Conservation (phyloP, 1,139 yeast genomes). For the Hemisphaericaspora lyxosophila region DNA sequence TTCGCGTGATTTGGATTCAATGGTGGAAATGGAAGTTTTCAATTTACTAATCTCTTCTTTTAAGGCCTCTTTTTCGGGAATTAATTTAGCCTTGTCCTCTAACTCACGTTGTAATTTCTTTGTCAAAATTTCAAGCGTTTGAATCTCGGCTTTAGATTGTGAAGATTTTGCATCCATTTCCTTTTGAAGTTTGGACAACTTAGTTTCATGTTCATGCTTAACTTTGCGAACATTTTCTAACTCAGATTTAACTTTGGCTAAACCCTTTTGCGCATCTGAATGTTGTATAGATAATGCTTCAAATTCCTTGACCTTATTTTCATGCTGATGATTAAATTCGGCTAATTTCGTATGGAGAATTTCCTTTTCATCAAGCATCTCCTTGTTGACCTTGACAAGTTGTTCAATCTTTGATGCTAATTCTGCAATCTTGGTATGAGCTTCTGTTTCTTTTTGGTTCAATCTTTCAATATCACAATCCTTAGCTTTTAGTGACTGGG, state of each 20-base stretch:
- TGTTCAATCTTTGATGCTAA: constrained; percentile 16
- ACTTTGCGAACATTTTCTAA: constrained; percentile 8
- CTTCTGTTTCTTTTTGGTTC: constrained; percentile 23
- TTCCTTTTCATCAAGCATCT: constrained; percentile 18
- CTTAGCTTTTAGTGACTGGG: constrained; percentile 27
- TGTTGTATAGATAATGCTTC: constrained; percentile 19
- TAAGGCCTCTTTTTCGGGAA: constrained; percentile 11
- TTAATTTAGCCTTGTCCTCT: constrained; percentile 5
- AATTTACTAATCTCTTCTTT: constrained; percentile 10
- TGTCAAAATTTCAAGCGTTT: constrained; percentile 15
- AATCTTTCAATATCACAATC: constrained; percentile 25
- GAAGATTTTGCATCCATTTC: constrained; percentile 16
- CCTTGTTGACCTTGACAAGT: constrained; percentile 18
- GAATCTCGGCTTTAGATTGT: constrained; percentile 11
- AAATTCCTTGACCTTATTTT: constrained; percentile 24
- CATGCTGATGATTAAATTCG: constrained; percentile 23
- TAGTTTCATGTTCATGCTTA: constrained; percentile 20
- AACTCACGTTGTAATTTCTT: constrained; percentile 12
- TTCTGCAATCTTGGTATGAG: constrained; percentile 21
- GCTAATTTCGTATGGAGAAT: constrained; percentile 16
- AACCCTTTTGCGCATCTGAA: constrained; percentile 12
- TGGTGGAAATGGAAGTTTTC: constrained; percentile 8
- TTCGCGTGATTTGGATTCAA: constrained; percentile 7
- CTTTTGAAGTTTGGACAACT: constrained; percentile 16
- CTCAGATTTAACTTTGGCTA: constrained; percentile 7